Conservation (phyloP, 176 grass and related monocot genomes). For the Metroxylon sagu region DNA sequence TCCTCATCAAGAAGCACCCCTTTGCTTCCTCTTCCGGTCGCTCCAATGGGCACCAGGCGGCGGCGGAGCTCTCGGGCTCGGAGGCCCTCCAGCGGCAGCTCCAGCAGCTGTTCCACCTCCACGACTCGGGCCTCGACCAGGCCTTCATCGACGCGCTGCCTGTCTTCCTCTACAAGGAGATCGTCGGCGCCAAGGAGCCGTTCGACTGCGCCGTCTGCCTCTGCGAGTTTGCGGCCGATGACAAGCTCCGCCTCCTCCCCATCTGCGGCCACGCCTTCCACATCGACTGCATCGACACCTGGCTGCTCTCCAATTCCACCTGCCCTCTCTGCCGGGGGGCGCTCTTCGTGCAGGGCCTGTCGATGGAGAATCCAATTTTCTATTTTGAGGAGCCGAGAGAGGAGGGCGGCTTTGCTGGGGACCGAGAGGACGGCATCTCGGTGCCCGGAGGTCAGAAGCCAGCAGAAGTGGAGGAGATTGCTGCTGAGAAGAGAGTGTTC, state of each 20-base stretch:
- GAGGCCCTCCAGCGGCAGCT: conserved; percentile 75
- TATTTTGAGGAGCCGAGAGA: conserved; percentile 46
- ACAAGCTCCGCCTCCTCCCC: conserved; percentile 66
- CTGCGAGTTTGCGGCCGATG: conserved; percentile 65
- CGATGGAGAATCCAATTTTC: conserved; percentile 37
- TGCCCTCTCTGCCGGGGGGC: conserved; percentile 77
- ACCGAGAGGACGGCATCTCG: conserved; percentile 21
- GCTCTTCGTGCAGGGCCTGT: conserved; percentile 37
- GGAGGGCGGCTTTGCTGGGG: conserved; percentile 25
- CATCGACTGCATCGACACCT: conserved; percentile 76
- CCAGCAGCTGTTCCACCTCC: conserved; percentile 90
- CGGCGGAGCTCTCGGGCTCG: conserved; percentile 11
- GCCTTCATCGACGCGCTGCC: conserved; percentile 81
- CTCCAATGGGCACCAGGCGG: not conserved
- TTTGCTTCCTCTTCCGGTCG: not conserved
- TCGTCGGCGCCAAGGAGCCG: conserved; percentile 72
- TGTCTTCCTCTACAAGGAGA: conserved; percentile 75
- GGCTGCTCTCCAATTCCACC: conserved; percentile 91
- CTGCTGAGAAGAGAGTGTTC: conserved; percentile 54
- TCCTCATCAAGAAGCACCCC: conserved; percentile 69
- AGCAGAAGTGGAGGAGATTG: conserved; percentile 19
- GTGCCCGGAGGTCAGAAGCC: conserved; percentile 18
- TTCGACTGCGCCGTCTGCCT: conserved; percentile 93
- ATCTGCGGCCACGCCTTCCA: conserved; percentile 89
- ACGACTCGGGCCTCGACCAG: conserved; percentile 86